phyloP scores from a whole-genome alignment of 148 eudicot genomes.

The Nepenthes mirabilis region DNA sequence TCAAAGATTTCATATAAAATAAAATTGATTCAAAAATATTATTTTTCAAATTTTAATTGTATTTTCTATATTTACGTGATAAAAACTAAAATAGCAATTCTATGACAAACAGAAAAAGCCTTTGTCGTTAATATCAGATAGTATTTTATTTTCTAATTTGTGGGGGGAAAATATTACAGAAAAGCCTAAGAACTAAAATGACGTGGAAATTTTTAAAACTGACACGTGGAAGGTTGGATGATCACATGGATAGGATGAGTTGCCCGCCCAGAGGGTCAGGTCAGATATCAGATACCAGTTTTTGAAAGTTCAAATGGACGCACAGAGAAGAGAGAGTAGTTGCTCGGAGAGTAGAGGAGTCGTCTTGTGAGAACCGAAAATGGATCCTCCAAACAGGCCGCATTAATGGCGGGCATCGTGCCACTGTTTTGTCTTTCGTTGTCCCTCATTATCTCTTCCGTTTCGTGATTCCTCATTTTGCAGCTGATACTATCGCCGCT shows the following conservation, averaged over 20 bases:
- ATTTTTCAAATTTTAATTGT: no score
- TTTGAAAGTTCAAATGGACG: background rate
- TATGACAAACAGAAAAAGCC: no score
- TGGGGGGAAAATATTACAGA: no score
- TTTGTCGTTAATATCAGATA: no score
- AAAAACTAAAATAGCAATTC: no score
- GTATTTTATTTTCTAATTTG: no score
- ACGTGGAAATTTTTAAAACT: no score
- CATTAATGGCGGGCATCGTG: background rate
- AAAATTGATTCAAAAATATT: no score
- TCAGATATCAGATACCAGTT: conserved; percentile 6
- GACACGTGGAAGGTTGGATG: conserved; percentile 14
- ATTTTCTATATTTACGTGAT: no score
- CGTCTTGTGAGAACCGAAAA: background rate
- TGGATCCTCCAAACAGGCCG: background rate
- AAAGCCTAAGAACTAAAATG: no score
- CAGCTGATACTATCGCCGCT: background rate
- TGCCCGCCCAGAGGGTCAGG: conserved; percentile 20
- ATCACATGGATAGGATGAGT: conserved; percentile 16
- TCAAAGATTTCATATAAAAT: no score
- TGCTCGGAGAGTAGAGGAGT: background rate
- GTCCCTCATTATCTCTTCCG: background rate
- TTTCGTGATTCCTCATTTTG: background rate
- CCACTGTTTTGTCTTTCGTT: background rate
- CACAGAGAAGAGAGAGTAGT: background rate